Evolutionary conservation across 257 asterid genomes (phyloP), one percentile per base, ranked within the genome.

Genomic region (Phtheirospermum japonicum): DNA sequence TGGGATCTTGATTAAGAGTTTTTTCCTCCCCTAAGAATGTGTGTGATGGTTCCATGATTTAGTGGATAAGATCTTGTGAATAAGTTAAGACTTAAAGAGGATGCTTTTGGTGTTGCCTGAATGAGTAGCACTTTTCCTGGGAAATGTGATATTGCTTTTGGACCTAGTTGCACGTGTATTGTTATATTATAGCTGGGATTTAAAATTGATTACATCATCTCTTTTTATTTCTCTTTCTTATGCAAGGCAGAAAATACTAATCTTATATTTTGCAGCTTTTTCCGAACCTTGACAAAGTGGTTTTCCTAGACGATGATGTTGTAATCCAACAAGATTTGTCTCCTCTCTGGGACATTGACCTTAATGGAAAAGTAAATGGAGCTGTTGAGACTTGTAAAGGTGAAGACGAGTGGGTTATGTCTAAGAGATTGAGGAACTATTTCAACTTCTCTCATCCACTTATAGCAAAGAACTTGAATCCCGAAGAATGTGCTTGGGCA

Each of bases 321-420:
- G 99, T 93, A 48, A 80, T 93, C 72, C 99, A 93, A 71, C 89
- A 79, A 43, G 99, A 93, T 80, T 55, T 93, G 66, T 83, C 96
- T 75, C 96, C 89, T 57, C 93, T 93, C 51, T 93, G 95, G 95
- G 85, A 89, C 9, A 83, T 93, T 70, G 79, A 93, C 71, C 96
- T 93, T 49, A 57, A 69, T 17, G 99, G 97, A 62, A 92, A 89
- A 74, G 95, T 89, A 66, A 92, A 92, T 60, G 99, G 99, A 66
- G 99, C 99, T 85, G 99, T 93, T 49, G 99, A 89, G 78, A 93
- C 99, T 58, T 93, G 99, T 76, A 89, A 81, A 82, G 99, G 99
- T 68, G 95, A 86, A 46, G 99, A 93, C 50, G 79, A 87, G 68
- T 93, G 96, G 99, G 99, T 92, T 53, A 92, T 92, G 99, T 89